Base-by-base conservation (phyloP, 2,329 filamentous ascomycete species). In the Alternaria sp. region DNA sequence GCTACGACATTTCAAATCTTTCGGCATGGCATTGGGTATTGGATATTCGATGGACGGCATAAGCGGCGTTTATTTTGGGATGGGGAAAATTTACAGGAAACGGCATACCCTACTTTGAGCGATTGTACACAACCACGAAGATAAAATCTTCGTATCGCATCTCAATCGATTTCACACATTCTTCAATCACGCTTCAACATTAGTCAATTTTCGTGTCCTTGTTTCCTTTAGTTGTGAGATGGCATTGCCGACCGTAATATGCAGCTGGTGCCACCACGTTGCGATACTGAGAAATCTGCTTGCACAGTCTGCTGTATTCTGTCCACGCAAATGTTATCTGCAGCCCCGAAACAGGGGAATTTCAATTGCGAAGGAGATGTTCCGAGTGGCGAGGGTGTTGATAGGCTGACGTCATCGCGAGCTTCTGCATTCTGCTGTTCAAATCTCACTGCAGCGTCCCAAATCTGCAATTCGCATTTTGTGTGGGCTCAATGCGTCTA, bases 31-130 rank as follows among this genome's bases (percentile, higher is more conserved):
- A 59, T 25, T n/a, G 43, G n/a, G 28, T 23, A 15, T 32, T 12
- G n/a, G n/a, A 13, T 23, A 15, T 32, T 12, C 12, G n/a, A 13
- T 15, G 19, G 50, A 21, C 11, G 21, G 25, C 50, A 50, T 54
- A 5, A 7, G 19, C 25, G 57, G 61, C 57, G 61, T 63, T 63
- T 13, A 13, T 26, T 30, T n/a, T 54, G 53, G 26, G 15, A n/a
- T 7, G 43, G 12, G 21, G 21, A 7, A 17, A n/a, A 17, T 8
- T 17, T 17, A 30, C 13, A 25, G 19, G 44, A 49, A 40, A 45
- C 50, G 19, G n/a, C 49, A 58, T 61, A 62, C 44, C 55, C 62
- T 47, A 58, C 58, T 62, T 58, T 62, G 28, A 44, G 51, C 52
- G 51, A 25, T 57, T 40, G 30, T 19, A 44, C 10, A 21, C n/a